These are phyloP conservation scores for Schwanniomyces sp. DNA, from an alignment of 805 yeast species.

Conservation along the genomic window DNA sequence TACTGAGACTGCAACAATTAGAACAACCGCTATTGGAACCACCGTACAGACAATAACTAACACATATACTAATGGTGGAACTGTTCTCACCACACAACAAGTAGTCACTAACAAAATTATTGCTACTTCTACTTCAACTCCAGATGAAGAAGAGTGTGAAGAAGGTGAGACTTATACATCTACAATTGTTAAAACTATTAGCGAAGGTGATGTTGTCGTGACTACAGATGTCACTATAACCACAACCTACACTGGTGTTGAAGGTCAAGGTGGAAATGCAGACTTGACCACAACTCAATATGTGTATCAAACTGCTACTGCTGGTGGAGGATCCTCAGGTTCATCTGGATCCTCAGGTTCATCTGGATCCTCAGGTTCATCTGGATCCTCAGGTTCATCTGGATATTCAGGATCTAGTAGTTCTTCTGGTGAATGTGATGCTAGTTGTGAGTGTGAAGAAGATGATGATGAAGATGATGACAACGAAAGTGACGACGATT, in stretches of 20 bases:
- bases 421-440: conserved; percentile 5
- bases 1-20: background rate
- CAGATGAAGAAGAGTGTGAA: conserved; percentile 12
- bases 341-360: conserved; percentile 1
- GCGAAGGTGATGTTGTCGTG: background rate
- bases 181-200: background rate
- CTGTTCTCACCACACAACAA: conserved; percentile 1
- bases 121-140: conserved; percentile 1
- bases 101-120: conserved; percentile 1
- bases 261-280: background rate
- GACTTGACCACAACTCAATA: background rate
- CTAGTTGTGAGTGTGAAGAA: conserved; percentile 12
- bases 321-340: background rate
- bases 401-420: background rate
- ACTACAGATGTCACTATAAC: conserved; percentile 4
- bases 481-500: conserved; percentile 6
- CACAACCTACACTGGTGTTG: background rate
- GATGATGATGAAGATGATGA: conserved; percentile 13
- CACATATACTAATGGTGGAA: background rate
- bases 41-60: background rate
- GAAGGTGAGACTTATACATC: background rate
- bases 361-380: background rate
- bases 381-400: background rate
- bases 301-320: background rate
- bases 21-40: background rate